Evolutionary conservation across 2,329 filamentous ascomycete genomes (phyloP).

Genomic region (Botryotinia narcissicola): DNA sequence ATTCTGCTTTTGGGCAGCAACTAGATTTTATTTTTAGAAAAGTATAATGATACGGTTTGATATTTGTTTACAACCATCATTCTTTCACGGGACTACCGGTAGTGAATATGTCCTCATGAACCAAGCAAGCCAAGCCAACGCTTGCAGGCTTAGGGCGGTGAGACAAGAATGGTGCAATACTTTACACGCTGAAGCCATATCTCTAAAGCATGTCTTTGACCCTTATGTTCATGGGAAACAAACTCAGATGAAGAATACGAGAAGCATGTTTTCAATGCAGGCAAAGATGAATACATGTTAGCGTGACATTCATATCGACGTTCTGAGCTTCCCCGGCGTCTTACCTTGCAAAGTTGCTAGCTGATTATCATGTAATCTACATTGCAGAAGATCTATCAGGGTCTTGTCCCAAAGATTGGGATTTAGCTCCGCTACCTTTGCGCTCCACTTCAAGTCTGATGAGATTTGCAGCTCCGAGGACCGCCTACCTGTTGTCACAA

Average conservation of each 20-base stretch:
- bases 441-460: background rate
- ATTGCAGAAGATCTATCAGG: background rate
- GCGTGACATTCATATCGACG: too few species aligned
- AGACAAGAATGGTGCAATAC: background rate
- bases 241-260: background rate
- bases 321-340: background rate
- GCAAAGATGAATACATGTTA: background rate
- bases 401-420: background rate
- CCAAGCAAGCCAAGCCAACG: background rate
- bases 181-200: background rate
- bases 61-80: background rate
- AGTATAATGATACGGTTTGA: too few species aligned
- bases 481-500: background rate
- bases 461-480: background rate
- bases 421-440: background rate
- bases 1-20: background rate
- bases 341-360: background rate
- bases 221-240: background rate
- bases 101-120: background rate
- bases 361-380: background rate
- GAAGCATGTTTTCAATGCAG: background rate
- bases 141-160: background rate
- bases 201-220: background rate
- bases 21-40: background rate
- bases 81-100: background rate